Conservation (phyloP, 2,329 filamentous ascomycete species). For the Orbilia oligospora region DNA sequence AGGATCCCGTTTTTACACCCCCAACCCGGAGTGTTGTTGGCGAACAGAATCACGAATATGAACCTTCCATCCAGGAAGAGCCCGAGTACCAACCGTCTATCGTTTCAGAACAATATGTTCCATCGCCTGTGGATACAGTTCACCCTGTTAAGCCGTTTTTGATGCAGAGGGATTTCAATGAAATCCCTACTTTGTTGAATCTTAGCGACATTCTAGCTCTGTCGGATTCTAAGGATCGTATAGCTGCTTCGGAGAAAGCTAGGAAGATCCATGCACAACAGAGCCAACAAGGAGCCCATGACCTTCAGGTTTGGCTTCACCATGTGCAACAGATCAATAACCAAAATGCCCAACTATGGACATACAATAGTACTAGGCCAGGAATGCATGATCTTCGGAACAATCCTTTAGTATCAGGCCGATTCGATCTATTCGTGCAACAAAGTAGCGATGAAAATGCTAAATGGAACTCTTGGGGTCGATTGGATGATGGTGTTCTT, state of each 20-base stretch:
- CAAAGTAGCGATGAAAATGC: slow-evolving; percentile 15
- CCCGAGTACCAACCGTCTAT: slow-evolving; percentile 47
- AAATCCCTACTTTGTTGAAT: slow-evolving; percentile 54
- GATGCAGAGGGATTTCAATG: slow-evolving; percentile 46
- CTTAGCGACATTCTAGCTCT: slow-evolving; percentile 57
- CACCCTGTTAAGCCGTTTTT: slow-evolving; percentile 40
- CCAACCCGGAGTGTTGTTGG: slow-evolving; percentile 32
- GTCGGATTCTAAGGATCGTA: slow-evolving; percentile 56
- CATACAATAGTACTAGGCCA: slow-evolving; percentile 44
- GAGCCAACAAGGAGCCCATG: slow-evolving; percentile 32
- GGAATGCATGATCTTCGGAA: slow-evolving; percentile 55
- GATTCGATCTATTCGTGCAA: slow-evolving; percentile 35
- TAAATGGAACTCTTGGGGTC: slow-evolving; percentile 51
- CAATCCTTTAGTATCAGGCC: slow-evolving; percentile 50
- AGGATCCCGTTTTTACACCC: slow-evolving; percentile 50
- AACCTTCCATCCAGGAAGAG: slow-evolving; percentile 56
- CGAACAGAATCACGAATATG: slow-evolving; percentile 48
- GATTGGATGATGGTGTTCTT: slow-evolving; percentile 45
- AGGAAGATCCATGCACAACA: slow-evolving; percentile 52
- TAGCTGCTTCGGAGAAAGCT: slow-evolving; percentile 55
- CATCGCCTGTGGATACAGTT: slow-evolving; percentile 50
- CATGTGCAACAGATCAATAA: slow-evolving; percentile 51
- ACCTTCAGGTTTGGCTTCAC: slow-evolving; percentile 58
- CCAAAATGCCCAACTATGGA: slow-evolving; percentile 53
- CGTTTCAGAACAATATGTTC: slow-evolving; percentile 49